Evolutionary conservation across 805 yeast species (phyloP).

Genomic region (Nakazawaea wickerhamii): DNA sequence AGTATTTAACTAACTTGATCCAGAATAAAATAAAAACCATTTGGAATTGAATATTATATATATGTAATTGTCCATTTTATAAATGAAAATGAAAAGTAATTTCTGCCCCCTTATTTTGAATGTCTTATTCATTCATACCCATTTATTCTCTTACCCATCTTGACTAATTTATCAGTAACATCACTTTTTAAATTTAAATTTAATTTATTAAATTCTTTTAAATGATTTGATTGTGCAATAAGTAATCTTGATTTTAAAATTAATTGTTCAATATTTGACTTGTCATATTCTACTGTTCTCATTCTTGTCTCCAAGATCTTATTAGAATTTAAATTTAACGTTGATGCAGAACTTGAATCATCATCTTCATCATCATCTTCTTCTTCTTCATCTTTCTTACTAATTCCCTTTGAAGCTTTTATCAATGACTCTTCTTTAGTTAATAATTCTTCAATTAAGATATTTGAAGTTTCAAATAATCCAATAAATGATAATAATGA

Average conservation of each 20-base stretch:
- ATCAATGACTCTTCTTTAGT: constrained; percentile 1
- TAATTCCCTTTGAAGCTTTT: constrained; percentile 2
- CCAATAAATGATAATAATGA: constrained; percentile 26
- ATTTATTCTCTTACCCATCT: constrained; percentile 22
- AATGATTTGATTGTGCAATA: constrained; percentile 15
- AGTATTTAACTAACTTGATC: no score
- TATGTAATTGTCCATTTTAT: no score
- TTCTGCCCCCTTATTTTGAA: neutral
- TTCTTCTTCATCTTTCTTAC: constrained; percentile 3
- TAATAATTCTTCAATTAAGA: constrained; percentile 19
- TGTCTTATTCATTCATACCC: constrained; percentile 21
- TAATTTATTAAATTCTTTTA: constrained; percentile 19
- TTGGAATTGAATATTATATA: no score
- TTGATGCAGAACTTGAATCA: constrained; percentile 4
- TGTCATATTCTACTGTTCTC: constrained; percentile 12
- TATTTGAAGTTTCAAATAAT: constrained; percentile 20
- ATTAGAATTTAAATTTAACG: constrained; percentile 4
- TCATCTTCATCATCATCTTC: constrained; percentile 11
- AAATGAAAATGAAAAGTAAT: neutral
- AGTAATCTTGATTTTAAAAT: constrained; percentile 20
- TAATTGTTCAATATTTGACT: constrained; percentile 18
- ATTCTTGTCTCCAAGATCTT: constrained; percentile 6
- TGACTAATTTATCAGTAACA: constrained; percentile 23
- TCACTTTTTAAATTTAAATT: constrained; percentile 25
- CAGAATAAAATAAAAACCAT: no score